Percentiles rank a stretch among this genome's conserved stretches.
Conservation (phyloP, 139 green algal species). For the Volvox reticuliferus region DNA sequence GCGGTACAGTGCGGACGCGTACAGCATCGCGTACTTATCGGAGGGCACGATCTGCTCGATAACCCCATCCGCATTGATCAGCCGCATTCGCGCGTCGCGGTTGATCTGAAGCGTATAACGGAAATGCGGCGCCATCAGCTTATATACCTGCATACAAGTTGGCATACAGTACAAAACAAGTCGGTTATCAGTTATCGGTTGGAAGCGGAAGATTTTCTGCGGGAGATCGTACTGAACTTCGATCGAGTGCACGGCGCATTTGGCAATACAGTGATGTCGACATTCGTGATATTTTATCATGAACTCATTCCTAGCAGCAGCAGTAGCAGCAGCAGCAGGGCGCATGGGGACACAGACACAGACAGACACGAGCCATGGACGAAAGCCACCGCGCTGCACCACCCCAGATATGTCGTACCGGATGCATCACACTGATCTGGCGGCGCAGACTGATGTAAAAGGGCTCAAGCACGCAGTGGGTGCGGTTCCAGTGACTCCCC, state of each 20-base stretch:
- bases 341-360: not conserved
- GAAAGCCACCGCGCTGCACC: not conserved
- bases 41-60: slow-evolving; percentile 58
- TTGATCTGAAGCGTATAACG: slow-evolving; percentile 74
- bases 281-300: not conserved
- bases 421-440: slow-evolving; percentile 63
- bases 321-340: not conserved
- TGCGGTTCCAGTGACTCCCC: slow-evolving; percentile 64
- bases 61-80: slow-evolving; percentile 66
- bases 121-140: slow-evolving; percentile 70
- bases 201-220: no score
- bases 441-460: slow-evolving; percentile 64
- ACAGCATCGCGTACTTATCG: slow-evolving; percentile 42
- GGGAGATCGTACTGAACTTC: no score
- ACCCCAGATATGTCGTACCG: slow-evolving; percentile 30
- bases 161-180: no score
- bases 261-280: not conserved
- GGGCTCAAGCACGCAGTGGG: slow-evolving; percentile 64
- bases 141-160: slow-evolving; percentile 17
- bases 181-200: no score
- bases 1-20: slow-evolving; percentile 48
- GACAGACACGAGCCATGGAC: not conserved
- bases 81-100: slow-evolving; percentile 48
- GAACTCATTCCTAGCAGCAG: not conserved
- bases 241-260: no score